Conservation (phyloP, 441 rosid genomes). For the Erodium texanum region DNA sequence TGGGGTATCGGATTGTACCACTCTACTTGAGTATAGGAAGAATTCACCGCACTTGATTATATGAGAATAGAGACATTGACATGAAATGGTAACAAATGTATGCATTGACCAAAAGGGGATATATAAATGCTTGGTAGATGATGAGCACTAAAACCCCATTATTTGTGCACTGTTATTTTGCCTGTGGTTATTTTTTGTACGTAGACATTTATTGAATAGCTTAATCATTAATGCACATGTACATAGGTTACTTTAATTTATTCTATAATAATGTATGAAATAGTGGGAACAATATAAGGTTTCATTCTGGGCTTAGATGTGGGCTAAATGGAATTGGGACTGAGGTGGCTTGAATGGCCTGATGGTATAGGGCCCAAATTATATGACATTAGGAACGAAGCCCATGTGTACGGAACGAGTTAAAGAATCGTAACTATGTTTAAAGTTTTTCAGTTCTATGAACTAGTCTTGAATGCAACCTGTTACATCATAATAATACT, state of each 20-base stretch:
- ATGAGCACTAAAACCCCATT: background rate
- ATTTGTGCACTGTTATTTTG: background rate
- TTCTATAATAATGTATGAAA: conserved; percentile 1
- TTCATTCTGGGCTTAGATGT: no score
- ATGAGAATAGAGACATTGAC: background rate
- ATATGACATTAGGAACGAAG: background rate
- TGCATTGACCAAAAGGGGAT: background rate
- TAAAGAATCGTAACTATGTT: background rate
- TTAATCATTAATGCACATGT: background rate
- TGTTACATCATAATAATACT: no score
- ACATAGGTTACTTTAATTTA: background rate
- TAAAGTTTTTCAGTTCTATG: background rate
- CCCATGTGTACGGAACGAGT: background rate
- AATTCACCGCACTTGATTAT: background rate
- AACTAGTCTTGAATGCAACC: background rate
- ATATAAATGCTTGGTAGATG: background rate
- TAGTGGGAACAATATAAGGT: conserved; percentile 25
- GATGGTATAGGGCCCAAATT: background rate
- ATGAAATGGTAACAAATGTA: background rate
- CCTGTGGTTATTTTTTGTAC: background rate
- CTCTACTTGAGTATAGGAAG: no score
- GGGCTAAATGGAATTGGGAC: no score
- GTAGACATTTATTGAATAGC: conserved; percentile 13
- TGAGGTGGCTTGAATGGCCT: background rate
- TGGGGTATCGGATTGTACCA: background rate